Evolutionary conservation across 2,329 filamentous ascomycete species (phyloP), one percentile per base, ranked within the genome.

Genomic region (Chaetomium olivaceum): DNA sequence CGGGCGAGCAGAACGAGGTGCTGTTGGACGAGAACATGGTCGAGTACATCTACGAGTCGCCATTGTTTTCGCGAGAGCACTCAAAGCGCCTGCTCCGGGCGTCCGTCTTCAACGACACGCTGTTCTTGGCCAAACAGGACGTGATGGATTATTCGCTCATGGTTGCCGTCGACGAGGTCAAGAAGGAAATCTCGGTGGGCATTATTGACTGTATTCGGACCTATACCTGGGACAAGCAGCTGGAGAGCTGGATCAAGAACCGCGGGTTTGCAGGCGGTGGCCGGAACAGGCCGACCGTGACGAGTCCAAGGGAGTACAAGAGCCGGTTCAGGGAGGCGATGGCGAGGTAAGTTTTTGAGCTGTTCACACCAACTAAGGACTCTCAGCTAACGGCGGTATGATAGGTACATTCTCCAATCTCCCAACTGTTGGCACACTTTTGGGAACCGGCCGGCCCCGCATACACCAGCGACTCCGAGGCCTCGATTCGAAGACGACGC

Each of bases 191-290:
- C 16, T 92, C 98, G 16, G 93, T 99, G 2, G 95, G 95, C 4
- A 98, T 99, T 73, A 98, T 99, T 70, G 94, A 99, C 77, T 98
- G 95, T 76, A 98, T 99, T 71, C 88, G 95, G 63, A 99, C 95
- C 0, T 99, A 98, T 76, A 99, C 95, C 0, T 99, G 95, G 93
- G 95, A 99, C 81, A 99, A 99, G 83, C 97, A 97, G 76, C 86
- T 99, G n/a, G 95, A 99, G 80, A 95, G 90, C 62, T 99, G 95
- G 95, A 97, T 99, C 84, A 99, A 99, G 78, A 93, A 98, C 75
- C 90, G 94, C 48, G 95, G 91, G 0, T 92, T 93, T 73, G 90
- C 87, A 0, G 88, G 89, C 6, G 88, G 89, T 65, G 89, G 89
- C 33, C 87, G 91, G 64, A 91, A 96, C 73, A 86, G 92, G 68